Evolutionary conservation across 352 stramenopile genomes (phyloP).

Genomic region (Phytophthora pini): DNA sequence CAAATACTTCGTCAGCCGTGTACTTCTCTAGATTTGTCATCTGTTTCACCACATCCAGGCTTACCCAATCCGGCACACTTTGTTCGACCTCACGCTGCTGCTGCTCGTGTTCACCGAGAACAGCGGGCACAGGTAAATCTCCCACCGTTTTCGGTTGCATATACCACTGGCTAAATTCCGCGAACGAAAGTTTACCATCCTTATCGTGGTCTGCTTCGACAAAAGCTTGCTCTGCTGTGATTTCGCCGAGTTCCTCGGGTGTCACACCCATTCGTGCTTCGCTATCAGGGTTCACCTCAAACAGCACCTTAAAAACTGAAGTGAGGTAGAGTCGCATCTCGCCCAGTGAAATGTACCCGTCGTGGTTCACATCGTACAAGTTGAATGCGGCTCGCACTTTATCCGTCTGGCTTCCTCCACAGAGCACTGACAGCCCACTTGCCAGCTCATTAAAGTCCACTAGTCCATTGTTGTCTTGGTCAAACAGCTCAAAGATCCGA

Average conservation of each 20-base stretch:
- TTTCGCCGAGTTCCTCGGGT: conserved; percentile 72
- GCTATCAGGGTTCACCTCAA: conserved; percentile 78
- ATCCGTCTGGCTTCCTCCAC: conserved; percentile 67
- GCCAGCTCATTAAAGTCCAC: conserved; percentile 87
- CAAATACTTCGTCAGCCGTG: conserved; percentile 84
- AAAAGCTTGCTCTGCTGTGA: conserved; percentile 86
- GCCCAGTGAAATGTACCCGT: conserved; percentile 84
- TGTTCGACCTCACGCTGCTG: conserved; percentile 29
- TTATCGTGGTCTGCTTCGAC: conserved; percentile 75
- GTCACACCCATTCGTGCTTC: conserved; percentile 66
- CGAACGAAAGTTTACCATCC: conserved; percentile 84
- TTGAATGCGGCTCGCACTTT: conserved; percentile 87
- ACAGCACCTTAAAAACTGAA: conserved; percentile 89
- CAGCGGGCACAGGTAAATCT: conserved; percentile 25
- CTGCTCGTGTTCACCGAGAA: conserved; percentile 25
- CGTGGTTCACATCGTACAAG: conserved; percentile 89
- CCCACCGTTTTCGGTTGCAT: conserved; percentile 47
- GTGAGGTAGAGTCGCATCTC: conserved; percentile 89
- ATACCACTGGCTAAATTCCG: conserved; percentile 88
- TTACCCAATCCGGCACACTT: conserved; percentile 61
- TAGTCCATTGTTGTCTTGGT: conserved; percentile 79
- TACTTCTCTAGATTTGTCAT: conserved; percentile 89
- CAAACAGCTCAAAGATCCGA: conserved; percentile 83
- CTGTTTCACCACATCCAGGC: conserved; percentile 79
- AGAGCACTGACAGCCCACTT: conserved; percentile 82